Conservation (phyloP, 1,284 basidiomycete species). For the Boletus semigastroideus region DNA sequence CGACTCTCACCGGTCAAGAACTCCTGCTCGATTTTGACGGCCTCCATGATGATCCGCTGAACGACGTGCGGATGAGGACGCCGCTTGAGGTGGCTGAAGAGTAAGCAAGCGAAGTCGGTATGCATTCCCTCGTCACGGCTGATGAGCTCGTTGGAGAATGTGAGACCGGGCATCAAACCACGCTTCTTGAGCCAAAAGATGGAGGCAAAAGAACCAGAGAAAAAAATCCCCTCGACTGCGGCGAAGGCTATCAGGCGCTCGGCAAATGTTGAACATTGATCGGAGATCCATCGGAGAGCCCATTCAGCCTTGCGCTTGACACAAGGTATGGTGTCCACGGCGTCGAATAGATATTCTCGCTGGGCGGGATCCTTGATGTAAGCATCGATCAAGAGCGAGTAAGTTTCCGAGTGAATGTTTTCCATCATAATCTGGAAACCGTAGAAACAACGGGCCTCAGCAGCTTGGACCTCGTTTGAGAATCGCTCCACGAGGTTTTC, state of each 20-base stretch:
- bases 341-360: slow-evolving; percentile 89
- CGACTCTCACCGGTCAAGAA: slow-evolving; percentile 68
- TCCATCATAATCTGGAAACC: slow-evolving; percentile 99
- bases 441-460: slow-evolving; percentile 97
- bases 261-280: slow-evolving; percentile 80
- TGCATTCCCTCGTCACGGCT: slow-evolving; percentile 98
- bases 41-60: slow-evolving; percentile 73
- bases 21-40: slow-evolving; percentile 83
- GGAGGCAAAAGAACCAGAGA: slow-evolving; percentile 91
- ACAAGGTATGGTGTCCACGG: slow-evolving; percentile 92
- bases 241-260: slow-evolving; percentile 96
- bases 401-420: slow-evolving; percentile 95
- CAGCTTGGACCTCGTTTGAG: slow-evolving; percentile 90
- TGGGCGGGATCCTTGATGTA: slow-evolving; percentile 91
- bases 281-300: slow-evolving; percentile 93
- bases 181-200: slow-evolving; percentile 99
- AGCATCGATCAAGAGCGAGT: slow-evolving; percentile 97
- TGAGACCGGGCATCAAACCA: slow-evolving; percentile 96
- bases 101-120: slow-evolving; percentile 95
- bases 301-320: slow-evolving; percentile 92
- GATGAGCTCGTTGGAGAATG: slow-evolving; percentile 97
- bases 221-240: slow-evolving; percentile 99
- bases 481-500: slow-evolving; percentile 97
- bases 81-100: slow-evolving; percentile 84
- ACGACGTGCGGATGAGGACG: slow-evolving; percentile 84